These are phyloP conservation scores for Cytospora chrysosperma DNA, from an alignment of 2,329 filamentous ascomycete species.

Conservation along the genomic window DNA sequence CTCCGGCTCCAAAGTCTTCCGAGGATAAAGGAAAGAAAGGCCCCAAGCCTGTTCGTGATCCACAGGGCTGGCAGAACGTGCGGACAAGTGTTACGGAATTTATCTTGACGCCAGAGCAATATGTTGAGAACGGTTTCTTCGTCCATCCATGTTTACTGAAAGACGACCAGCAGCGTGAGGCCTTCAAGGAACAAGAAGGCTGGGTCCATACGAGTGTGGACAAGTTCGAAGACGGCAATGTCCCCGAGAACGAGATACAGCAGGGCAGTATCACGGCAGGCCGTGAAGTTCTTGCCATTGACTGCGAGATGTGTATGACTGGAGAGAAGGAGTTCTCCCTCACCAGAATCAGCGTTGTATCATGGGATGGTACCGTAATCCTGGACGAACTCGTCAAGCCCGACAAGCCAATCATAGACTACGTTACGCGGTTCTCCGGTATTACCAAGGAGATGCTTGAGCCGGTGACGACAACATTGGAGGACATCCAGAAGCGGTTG, in stretches of 20 bases:
- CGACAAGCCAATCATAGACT: slow-evolving; percentile 82
- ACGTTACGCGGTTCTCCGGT: slow-evolving; percentile 87
- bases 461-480: slow-evolving; percentile 77
- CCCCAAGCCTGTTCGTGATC: slow-evolving; percentile 58
- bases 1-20: slow-evolving; percentile 66
- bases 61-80: slow-evolving; percentile 68
- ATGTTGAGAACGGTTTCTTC: slow-evolving; percentile 79
- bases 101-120: slow-evolving; percentile 68
- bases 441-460: slow-evolving; percentile 85
- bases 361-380: slow-evolving; percentile 80
- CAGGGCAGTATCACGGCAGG: slow-evolving; percentile 82
- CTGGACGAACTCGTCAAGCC: slow-evolving; percentile 94
- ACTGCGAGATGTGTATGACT: slow-evolving; percentile 98
- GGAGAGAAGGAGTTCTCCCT: slow-evolving; percentile 77
- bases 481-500: slow-evolving; percentile 78
- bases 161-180: slow-evolving; percentile 52
- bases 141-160: slow-evolving; percentile 76
- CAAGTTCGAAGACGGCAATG: slow-evolving; percentile 63
- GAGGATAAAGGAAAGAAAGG: slow-evolving; percentile 63
- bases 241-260: slow-evolving; percentile 70
- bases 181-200: slow-evolving; percentile 60
- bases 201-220: slow-evolving; percentile 81
- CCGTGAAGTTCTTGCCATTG: slow-evolving; percentile 74
- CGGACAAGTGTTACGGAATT: slow-evolving; percentile 82
- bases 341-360: slow-evolving; percentile 81